Conservation (phyloP, 495 filamentous ascomycete species). For the Platismatia glauca region DNA sequence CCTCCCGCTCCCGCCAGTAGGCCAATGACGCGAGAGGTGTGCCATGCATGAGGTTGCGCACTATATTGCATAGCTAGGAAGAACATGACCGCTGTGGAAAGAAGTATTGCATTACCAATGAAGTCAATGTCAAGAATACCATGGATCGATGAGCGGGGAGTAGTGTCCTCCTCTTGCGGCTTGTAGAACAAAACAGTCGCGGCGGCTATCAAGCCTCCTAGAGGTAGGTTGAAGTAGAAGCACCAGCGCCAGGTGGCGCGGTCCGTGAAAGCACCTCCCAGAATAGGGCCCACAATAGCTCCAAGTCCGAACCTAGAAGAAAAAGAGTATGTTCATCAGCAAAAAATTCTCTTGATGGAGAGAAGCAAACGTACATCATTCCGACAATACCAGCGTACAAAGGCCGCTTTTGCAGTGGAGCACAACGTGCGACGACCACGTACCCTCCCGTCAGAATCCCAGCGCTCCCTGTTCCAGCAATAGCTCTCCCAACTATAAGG, state of each 20-base stretch:
- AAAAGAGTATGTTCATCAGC: neutral
- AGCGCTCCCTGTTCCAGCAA: conserved; percentile 35
- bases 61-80: neutral
- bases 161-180: neutral
- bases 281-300: conserved; percentile 41
- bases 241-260: conserved; percentile 48
- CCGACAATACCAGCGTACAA: conserved; percentile 11
- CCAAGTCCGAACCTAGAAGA: conserved; percentile 22
- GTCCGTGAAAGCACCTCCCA: conserved; percentile 52
- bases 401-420: conserved; percentile 39
- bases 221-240: conserved; percentile 57
- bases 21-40: neutral
- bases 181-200: conserved; percentile 18
- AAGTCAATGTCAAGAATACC: neutral
- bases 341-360: neutral
- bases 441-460: conserved; percentile 45
- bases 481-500: conserved; percentile 38
- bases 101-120: neutral
- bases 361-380: conserved; percentile 1
- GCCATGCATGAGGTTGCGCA: neutral
- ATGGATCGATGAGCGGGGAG: neutral
- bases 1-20: neutral
- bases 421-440: conserved; percentile 41
- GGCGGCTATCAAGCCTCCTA: conserved; percentile 41
- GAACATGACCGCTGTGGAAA: neutral